Conservation (phyloP, 768 basidiomycete genomes). For the Imleria badia region DNA sequence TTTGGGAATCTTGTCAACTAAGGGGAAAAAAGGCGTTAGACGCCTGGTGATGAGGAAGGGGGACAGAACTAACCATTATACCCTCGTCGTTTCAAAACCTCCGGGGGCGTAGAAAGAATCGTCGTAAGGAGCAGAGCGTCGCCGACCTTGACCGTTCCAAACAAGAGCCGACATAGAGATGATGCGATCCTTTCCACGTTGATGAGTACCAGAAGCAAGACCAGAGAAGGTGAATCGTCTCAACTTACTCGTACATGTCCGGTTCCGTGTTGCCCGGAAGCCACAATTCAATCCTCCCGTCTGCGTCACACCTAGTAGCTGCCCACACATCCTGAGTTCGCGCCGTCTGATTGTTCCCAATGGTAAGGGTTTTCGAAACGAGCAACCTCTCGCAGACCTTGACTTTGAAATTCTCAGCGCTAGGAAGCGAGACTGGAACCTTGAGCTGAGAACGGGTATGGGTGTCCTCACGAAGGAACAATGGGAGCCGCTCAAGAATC, state of each 20-base stretch:
- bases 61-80: background rate
- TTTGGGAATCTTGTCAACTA: conserved; percentile 46
- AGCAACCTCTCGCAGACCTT: conserved; percentile 57
- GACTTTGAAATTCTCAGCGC: conserved; percentile 61
- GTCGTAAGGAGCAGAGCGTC: conserved; percentile 54
- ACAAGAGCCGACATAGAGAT: conserved; percentile 72
- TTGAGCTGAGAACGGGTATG: conserved; percentile 47
- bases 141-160: conserved; percentile 72
- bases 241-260: conserved; percentile 86
- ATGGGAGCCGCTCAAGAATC: conserved; percentile 70
- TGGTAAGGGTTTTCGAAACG: conserved; percentile 56
- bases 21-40: conserved; percentile 28
- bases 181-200: conserved; percentile 62
- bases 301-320: conserved; percentile 48
- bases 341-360: conserved; percentile 46
- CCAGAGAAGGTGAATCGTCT: no score
- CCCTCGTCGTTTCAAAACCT: background rate
- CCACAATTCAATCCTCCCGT: conserved; percentile 64
- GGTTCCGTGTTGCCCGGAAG: conserved; percentile 66
- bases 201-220: background rate
- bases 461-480: conserved; percentile 67
- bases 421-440: conserved; percentile 57
- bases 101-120: conserved; percentile 83
- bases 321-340: conserved; percentile 68
- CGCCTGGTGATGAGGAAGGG: background rate